Evolutionary conservation across 2,329 filamentous ascomycete species (phyloP).

Genomic region (Pseudocercospora vitis): DNA sequence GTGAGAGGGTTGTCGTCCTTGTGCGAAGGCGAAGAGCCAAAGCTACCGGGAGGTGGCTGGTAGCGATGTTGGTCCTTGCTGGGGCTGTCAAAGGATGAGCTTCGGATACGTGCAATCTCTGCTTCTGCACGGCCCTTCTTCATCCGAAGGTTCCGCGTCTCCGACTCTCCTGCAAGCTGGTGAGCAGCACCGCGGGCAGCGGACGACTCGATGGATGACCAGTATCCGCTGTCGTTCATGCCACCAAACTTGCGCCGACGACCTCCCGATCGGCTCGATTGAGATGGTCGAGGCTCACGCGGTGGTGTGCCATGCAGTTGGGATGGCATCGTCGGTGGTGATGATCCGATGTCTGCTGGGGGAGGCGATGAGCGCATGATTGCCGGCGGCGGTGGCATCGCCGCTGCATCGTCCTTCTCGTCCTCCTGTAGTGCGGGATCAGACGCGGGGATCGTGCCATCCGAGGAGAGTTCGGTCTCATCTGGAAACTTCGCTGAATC

Average conservation of each 20-base stretch:
- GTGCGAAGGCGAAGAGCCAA: slow-evolving; percentile 42
- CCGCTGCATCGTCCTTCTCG: slow-evolving; percentile 42
- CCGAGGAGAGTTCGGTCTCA: slow-evolving; percentile 52
- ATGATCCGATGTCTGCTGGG: slow-evolving; percentile 75
- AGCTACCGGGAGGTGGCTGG: slow-evolving; percentile 44
- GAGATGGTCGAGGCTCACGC: slow-evolving; percentile 60
- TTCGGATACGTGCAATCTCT: slow-evolving; percentile 88
- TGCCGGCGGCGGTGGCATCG: slow-evolving; percentile 45
- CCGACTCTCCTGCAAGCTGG: slow-evolving; percentile 71
- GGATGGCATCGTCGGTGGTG: slow-evolving; percentile 78
- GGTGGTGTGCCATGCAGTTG: slow-evolving; percentile 73
- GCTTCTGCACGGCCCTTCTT: slow-evolving; percentile 92
- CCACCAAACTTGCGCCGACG: slow-evolving; percentile 76
- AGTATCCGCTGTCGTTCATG: slow-evolving; percentile 94
- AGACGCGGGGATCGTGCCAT: slow-evolving; percentile 54
- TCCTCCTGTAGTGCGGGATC: slow-evolving; percentile 52
- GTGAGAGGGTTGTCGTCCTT: slow-evolving; percentile 64
- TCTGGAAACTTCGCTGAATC: slow-evolving; percentile 54
- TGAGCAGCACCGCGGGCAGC: slow-evolving; percentile 64
- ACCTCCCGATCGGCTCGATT: slow-evolving; percentile 63
- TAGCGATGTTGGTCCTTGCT: slow-evolving; percentile 60
- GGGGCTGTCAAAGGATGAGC: slow-evolving; percentile 90
- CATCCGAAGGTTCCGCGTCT: slow-evolving; percentile 64
- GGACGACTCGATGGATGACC: slow-evolving; percentile 92
- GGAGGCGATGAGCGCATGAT: slow-evolving; percentile 67